Conservation (phyloP, 1,139 yeast genomes). For the Blastobotrys buckinghamii region DNA sequence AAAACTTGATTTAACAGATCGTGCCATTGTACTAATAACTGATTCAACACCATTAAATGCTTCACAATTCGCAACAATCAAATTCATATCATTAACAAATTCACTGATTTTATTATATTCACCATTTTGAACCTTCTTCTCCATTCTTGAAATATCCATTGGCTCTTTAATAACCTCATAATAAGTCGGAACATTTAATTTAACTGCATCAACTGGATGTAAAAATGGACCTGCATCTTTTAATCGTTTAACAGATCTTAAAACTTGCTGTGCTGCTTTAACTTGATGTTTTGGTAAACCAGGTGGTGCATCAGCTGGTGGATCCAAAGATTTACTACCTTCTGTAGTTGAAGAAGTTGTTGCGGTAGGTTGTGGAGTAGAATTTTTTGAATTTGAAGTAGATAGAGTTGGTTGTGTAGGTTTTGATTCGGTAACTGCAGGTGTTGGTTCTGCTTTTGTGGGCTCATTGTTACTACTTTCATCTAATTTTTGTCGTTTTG, state of each 20-base stretch:
- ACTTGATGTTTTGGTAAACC: slow-evolving; percentile 89
- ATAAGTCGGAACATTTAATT: slow-evolving; percentile 85
- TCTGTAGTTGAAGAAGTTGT: background rate
- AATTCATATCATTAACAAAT: slow-evolving; percentile 72
- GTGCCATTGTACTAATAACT: slow-evolving; percentile 84
- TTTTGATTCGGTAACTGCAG: background rate
- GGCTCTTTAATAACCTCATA: slow-evolving; percentile 80
- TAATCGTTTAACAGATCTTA: slow-evolving; percentile 71
- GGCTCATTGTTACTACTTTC: background rate
- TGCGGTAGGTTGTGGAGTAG: background rate
- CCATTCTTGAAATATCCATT: slow-evolving; percentile 91
- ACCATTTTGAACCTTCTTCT: slow-evolving; percentile 60
- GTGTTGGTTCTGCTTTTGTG: background rate
- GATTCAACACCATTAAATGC: slow-evolving; percentile 82
- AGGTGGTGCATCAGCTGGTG: slow-evolving; percentile 25
- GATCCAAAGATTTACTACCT: slow-evolving; percentile 9
- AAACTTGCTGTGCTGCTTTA: slow-evolving; percentile 44
- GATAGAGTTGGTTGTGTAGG: background rate
- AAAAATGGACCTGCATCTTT: slow-evolving; percentile 91
- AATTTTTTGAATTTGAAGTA: background rate
- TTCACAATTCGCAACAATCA: slow-evolving; percentile 78
- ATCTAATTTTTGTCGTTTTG: background rate
- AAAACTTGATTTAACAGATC: slow-evolving; percentile 82
- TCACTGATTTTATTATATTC: slow-evolving; percentile 69
- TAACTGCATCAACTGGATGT: slow-evolving; percentile 83